Conservation (phyloP, 2,329 filamentous ascomycete species). For the Ophiocordyceps sinensis region DNA sequence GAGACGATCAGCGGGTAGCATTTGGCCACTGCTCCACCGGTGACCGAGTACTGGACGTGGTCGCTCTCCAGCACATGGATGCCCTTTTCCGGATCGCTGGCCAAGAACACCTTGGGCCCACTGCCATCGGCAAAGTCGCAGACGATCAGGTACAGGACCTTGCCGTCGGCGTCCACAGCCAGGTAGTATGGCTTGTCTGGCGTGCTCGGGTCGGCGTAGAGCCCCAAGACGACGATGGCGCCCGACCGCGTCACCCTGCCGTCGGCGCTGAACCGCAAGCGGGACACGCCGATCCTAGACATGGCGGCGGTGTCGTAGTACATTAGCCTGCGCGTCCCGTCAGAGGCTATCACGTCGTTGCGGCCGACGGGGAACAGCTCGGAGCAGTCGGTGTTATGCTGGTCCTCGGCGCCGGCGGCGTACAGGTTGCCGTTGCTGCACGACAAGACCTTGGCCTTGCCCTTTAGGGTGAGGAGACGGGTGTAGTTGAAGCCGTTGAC, state of each 20-base stretch:
- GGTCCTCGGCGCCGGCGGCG: constrained; percentile 7
- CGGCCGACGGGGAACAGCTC: constrained; percentile 9
- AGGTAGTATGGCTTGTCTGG: constrained; percentile 8
- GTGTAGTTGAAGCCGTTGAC: constrained; percentile 8
- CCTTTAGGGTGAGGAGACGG: constrained; percentile 7
- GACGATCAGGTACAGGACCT: constrained; percentile 13
- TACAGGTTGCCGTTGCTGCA: constrained; percentile 22
- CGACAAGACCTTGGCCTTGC: constrained; percentile 10
- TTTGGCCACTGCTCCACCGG: constrained; percentile 10
- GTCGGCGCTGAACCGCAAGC: constrained; percentile 11
- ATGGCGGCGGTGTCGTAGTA: constrained; percentile 21
- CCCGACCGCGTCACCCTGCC: constrained; percentile 5
- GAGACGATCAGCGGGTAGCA: constrained; percentile 2
- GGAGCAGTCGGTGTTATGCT: constrained; percentile 8
- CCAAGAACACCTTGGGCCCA: constrained; percentile 14
- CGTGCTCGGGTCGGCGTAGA: constrained; percentile 1
- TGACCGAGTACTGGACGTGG: constrained; percentile 11
- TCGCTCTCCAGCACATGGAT: constrained; percentile 9
- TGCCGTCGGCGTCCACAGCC: constrained; percentile 5
- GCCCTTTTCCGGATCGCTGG: constrained; percentile 9
- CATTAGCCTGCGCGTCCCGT: constrained; percentile 11
- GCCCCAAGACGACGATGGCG: constrained; percentile 8
- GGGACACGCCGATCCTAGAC: constrained; percentile 14
- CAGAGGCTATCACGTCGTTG: constrained; percentile 8
- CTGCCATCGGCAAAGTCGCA: constrained; percentile 12